Percentiles rank a stretch among this genome's conserved stretches.
Evolutionary conservation across 306 rosid species (phyloP).

Genomic region (Cucurbita ficifolia): DNA sequence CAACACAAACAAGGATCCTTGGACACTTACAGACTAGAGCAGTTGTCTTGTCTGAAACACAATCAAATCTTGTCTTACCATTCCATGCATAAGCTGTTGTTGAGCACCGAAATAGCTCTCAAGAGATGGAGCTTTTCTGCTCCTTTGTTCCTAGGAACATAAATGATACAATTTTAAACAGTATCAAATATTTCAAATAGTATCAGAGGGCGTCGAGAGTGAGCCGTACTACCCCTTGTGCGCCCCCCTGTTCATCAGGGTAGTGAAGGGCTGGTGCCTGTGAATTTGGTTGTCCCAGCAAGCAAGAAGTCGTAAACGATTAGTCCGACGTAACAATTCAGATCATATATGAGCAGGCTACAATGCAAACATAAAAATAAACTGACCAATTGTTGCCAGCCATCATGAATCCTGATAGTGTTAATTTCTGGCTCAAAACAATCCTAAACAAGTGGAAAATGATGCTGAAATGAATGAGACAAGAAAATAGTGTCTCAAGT

Average conservation of each 20-base stretch:
- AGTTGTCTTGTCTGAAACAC: neutral
- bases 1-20: neutral
- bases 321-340: neutral
- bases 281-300: slow-evolving; percentile 15
- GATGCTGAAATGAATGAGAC: neutral
- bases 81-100: slow-evolving; percentile 21
- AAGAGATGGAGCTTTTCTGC: slow-evolving; percentile 20
- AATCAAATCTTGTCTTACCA: slow-evolving; percentile 13
- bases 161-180: slow-evolving; percentile 6
- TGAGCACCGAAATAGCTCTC: slow-evolving; percentile 22
- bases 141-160: slow-evolving; percentile 19
- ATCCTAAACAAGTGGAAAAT: slow-evolving; percentile 10
- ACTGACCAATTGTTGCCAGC: slow-evolving; percentile 32
- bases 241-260: slow-evolving; percentile 14
- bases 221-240: slow-evolving; percentile 11
- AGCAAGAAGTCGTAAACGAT: neutral
- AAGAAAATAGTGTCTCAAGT: neutral
- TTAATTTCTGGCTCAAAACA: slow-evolving; percentile 13
- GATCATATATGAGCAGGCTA: neutral
- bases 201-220: neutral
- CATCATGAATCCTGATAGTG: slow-evolving; percentile 12
- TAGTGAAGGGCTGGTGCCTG: slow-evolving; percentile 9
- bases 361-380: neutral
- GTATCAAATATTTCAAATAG: neutral
- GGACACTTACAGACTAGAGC: neutral